Evolutionary conservation across 345 rosid genomes (phyloP).

Genomic region (Citrus cavaleriei): DNA sequence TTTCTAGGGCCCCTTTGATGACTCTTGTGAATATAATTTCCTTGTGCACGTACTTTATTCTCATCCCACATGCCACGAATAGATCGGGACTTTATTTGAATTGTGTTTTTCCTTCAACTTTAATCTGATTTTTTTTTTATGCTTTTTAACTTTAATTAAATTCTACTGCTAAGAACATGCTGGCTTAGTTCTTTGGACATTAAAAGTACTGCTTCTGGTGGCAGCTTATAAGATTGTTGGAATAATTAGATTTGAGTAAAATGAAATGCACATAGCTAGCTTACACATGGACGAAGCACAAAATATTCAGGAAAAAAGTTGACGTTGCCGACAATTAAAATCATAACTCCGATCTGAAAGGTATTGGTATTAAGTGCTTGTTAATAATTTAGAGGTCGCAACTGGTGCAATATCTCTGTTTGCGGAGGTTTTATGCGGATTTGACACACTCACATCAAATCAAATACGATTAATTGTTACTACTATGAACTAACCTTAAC

Average conservation of each 20-base stretch:
- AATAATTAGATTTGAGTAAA: neutral
- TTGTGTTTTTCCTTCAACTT: too few species aligned
- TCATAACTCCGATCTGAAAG: neutral
- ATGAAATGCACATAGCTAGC: neutral
- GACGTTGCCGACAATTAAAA: neutral
- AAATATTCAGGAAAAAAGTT: neutral
- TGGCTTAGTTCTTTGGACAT: neutral
- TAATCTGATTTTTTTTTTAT: neutral
- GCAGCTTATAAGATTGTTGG: neutral
- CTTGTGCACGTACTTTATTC: constrained; percentile 13
- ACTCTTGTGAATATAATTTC: neutral
- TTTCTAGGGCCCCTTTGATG: neutral
- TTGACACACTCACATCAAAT: neutral
- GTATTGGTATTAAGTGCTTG: neutral
- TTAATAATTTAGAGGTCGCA: neutral
- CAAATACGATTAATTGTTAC: too few species aligned
- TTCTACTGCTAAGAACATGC: neutral
- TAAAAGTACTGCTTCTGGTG: neutral
- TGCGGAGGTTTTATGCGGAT: neutral
- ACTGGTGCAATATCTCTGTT: neutral
- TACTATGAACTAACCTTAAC: too few species aligned
- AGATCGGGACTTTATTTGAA: neutral
- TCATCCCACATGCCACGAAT: constrained; percentile 13
- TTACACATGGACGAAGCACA: neutral
- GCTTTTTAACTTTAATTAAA: neutral